A percentile compares a stretch with the other conserved stretches of the same genome.
Conservation (phyloP, 805 yeast genomes). For the Ogataea haglerorum region DNA sequence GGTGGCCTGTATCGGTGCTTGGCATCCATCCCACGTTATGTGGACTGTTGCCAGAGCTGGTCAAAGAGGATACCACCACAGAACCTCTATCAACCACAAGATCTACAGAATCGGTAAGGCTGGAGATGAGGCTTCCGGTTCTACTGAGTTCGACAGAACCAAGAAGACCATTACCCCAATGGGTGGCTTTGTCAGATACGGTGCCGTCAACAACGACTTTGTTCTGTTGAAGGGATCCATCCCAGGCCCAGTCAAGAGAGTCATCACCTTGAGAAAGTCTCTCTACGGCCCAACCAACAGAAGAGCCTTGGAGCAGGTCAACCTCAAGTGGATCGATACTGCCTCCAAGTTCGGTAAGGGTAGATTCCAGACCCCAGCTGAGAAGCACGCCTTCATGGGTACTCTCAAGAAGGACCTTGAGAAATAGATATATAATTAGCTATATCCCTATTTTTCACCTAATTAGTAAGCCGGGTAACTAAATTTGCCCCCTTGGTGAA, state of each 20-base stretch:
- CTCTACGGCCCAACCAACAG: slow-evolving; percentile 97
- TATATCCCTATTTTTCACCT: slow-evolving; percentile 5
- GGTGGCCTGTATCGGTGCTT: slow-evolving; percentile 99
- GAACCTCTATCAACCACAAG: slow-evolving; percentile 99
- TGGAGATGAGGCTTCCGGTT: slow-evolving; percentile 89
- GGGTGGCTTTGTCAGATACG: slow-evolving; percentile 99
- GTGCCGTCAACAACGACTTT: slow-evolving; percentile 96
- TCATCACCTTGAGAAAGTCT: slow-evolving; percentile 97
- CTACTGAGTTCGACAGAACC: slow-evolving; percentile 99
- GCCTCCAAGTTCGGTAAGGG: slow-evolving; percentile 99
- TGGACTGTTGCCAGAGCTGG: slow-evolving; percentile 99
- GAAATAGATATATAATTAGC: slow-evolving; percentile 14
- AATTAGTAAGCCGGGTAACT: slow-evolving; percentile 7
- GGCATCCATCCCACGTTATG: slow-evolving; percentile 99
- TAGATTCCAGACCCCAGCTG: slow-evolving; percentile 99
- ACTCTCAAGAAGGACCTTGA: slow-evolving; percentile 96
- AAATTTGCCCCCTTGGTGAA: slow-evolving; percentile 8
- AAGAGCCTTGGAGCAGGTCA: slow-evolving; percentile 93
- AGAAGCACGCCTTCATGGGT: slow-evolving; percentile 99
- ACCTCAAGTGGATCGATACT: slow-evolving; percentile 99
- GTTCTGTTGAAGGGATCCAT: slow-evolving; percentile 97
- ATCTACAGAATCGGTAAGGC: slow-evolving; percentile 98
- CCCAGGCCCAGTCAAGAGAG: slow-evolving; percentile 99
- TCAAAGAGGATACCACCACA: slow-evolving; percentile 99
- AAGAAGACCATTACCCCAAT: slow-evolving; percentile 99